Conservation (phyloP, 768 basidiomycete genomes). For the Trichaptum fuscoviolaceum region DNA sequence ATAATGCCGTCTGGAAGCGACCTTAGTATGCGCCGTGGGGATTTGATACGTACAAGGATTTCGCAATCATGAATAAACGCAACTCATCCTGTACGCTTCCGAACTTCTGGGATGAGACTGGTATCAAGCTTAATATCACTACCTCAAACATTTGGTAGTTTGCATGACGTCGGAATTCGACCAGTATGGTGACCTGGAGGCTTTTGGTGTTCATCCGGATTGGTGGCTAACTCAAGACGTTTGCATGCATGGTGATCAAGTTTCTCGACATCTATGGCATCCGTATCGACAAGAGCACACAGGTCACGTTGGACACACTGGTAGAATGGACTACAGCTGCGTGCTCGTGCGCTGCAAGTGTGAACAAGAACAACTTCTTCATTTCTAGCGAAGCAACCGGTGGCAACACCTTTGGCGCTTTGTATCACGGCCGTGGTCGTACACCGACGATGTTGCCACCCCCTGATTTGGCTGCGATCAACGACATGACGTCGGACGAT, state of each 20-base stretch:
- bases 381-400: constrained; percentile 94
- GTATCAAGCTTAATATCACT: constrained; percentile 48
- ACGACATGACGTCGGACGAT: too few relatives aligned
- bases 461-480: too few relatives aligned
- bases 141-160: constrained; percentile 57
- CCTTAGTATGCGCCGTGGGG: too few relatives aligned
- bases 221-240: constrained; percentile 77
- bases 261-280: constrained; percentile 91
- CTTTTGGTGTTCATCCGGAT: constrained; percentile 93
- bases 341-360: constrained; percentile 60
- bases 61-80: constrained; percentile 62
- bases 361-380: constrained; percentile 84
- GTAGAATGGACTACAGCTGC: constrained; percentile 71
- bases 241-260: constrained; percentile 82
- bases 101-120: constrained; percentile 74
- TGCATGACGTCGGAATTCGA: constrained; percentile 86
- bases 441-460: too few relatives aligned
- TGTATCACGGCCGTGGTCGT: constrained; percentile 91
- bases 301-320: constrained; percentile 80
- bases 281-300: constrained; percentile 93
- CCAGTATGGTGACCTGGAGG: constrained; percentile 95
- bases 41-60: constrained; percentile 82
- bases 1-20: too few relatives aligned
- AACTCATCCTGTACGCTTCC: constrained; percentile 75
- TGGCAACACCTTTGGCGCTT: constrained; percentile 82